Evolutionary conservation across 1,284 basidiomycete genomes (phyloP), one percentile per base, ranked within the genome.

Genomic region (Trametes polyzona): DNA sequence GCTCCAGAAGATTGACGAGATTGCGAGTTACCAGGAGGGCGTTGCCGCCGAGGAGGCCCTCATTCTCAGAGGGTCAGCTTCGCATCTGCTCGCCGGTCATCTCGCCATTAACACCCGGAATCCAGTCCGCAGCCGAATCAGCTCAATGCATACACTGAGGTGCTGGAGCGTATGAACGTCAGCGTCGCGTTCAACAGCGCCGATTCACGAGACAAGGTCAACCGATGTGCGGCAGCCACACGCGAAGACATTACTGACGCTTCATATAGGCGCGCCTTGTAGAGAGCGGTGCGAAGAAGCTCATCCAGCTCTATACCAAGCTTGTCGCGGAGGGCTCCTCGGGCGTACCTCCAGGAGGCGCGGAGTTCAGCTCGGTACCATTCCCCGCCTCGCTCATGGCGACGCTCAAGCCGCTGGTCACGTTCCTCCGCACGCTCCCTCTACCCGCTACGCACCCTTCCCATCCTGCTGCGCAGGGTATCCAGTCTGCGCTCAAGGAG

Each of bases 301-400:
- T 93, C 16, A 80, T 86, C 0, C 88, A 90, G 63, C 72, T 92
- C 5, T 92, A 88, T 65, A 93, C 90, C 16, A 91, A 90, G 63
- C 77, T 89, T 17, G 88, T 92, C 30, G 90, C 91, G 2, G 90
- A 92, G 71, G 87, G 84, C 16, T 92, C 90, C 0, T 87, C 88
- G 1, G 87, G 90, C 33, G 76, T 78, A 23, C 82, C 86, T 8
- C 83, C 84, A 14, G 84, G 85, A 26, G 83, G 83, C 14, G 70
- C 83, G 0, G 81, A 86, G 27, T 82, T 86, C 51, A 72, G 77
- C 17, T 74, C 78, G 39, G 75, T 80, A 1, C 76, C 74, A 0
- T 89, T 91, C 68, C 81, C 86, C 0, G 71, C 79, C 0, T 70
- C 76, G 4, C 71, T 88, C 16, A 73, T 86, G n/a, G 67, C 74